These are phyloP conservation scores for Lachnellula arida DNA, from an alignment of 2,329 filamentous ascomycete species.

Conservation along the genomic window DNA sequence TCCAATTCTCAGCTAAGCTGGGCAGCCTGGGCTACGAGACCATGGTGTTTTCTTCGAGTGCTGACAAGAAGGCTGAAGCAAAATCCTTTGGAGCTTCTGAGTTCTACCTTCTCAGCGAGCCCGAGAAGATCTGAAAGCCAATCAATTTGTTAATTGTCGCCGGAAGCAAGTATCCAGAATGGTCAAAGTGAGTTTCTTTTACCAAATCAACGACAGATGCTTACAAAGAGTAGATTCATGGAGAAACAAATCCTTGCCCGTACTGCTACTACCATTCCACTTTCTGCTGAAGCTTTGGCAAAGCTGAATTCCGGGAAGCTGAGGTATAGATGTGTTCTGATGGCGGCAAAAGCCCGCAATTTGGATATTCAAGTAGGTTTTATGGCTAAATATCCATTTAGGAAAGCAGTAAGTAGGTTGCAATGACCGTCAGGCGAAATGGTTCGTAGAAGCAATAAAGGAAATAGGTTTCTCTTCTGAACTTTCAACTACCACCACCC, in stretches of 20 bases:
- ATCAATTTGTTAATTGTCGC: slow-evolving; percentile 20
- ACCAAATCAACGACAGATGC: not conserved
- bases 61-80: slow-evolving; percentile 53
- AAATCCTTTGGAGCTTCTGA: slow-evolving; percentile 53
- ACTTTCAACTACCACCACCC: too few relatives aligned
- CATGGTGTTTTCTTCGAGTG: slow-evolving; percentile 47
- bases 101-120: slow-evolving; percentile 31
- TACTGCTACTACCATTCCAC: slow-evolving; percentile 46
- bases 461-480: too few relatives aligned
- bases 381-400: too few relatives aligned
- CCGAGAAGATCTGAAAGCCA: slow-evolving; percentile 16
- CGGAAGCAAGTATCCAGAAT: slow-evolving; percentile 33
- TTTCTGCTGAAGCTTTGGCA: slow-evolving; percentile 23
- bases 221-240: slow-evolving; percentile 5
- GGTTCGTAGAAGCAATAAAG: too few relatives aligned
- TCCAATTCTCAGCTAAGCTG: slow-evolving; percentile 55
- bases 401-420: too few relatives aligned
- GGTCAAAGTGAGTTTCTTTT: slow-evolving; percentile 24
- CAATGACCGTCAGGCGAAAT: too few relatives aligned
- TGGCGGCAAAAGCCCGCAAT: too few relatives aligned
- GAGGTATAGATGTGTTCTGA: too few relatives aligned
- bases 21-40: slow-evolving; percentile 38
- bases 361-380: too few relatives aligned
- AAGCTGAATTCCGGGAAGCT: too few relatives aligned
- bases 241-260: slow-evolving; percentile 33